Percentiles rank a stretch among this genome's conserved stretches.
These are phyloP conservation scores for Oenanthe javanica DNA, from an alignment of 140 eudicot genomes.

Conservation along the genomic window DNA sequence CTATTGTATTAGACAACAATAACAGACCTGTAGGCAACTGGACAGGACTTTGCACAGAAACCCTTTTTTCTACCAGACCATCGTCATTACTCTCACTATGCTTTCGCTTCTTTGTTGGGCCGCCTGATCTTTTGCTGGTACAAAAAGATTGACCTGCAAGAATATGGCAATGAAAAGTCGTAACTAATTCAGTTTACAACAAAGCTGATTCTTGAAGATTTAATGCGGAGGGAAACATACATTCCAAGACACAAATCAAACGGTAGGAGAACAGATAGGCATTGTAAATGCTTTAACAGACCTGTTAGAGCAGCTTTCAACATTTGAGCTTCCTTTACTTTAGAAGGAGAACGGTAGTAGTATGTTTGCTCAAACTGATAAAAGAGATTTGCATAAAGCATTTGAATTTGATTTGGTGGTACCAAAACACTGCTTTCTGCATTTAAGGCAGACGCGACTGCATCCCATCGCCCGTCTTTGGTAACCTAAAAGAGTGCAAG, in stretches of 20 bases:
- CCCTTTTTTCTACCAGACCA: conserved; percentile 16
- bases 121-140: conserved; percentile 7
- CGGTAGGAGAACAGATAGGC: background rate
- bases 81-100: conserved; percentile 12
- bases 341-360: conserved; percentile 25
- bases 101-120: conserved; percentile 32
- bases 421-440: conserved; percentile 14
- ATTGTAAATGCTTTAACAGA: background rate
- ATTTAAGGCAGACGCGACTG: conserved; percentile 31
- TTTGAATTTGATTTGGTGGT: conserved; percentile 41
- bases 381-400: conserved; percentile 38
- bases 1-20: background rate
- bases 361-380: conserved; percentile 48
- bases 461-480: conserved; percentile 48
- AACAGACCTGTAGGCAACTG: conserved; percentile 33
- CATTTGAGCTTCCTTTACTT: conserved; percentile 16
- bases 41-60: conserved; percentile 4
- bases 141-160: conserved; percentile 16
- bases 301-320: conserved; percentile 17
- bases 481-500: conserved; percentile 38
- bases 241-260: background rate
- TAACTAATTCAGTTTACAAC: background rate
- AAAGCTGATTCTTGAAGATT: background rate
- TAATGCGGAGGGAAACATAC: background rate
- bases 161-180: background rate